Percentiles rank a stretch among this genome's conserved stretches.
These are phyloP conservation scores for Sporisorium iseilematis-ciliati DNA, from an alignment of 1,284 basidiomycete genomes.

Conservation along the genomic window DNA sequence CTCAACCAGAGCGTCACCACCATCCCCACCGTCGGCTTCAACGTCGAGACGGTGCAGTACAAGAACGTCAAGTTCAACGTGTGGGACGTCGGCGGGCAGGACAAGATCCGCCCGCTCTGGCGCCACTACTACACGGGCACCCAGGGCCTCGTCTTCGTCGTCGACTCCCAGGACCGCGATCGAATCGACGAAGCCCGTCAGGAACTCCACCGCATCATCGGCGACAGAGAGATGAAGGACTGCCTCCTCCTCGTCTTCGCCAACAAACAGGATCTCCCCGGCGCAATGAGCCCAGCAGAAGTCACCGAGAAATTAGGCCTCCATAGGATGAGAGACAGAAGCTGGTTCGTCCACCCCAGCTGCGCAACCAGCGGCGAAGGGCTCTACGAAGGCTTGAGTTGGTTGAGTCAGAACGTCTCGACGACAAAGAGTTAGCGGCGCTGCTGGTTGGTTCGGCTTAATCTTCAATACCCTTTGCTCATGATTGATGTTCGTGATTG, in stretches of 20 bases:
- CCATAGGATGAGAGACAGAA: constrained; percentile 93
- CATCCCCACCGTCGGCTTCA: constrained; percentile 88
- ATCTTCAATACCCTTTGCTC: neutral
- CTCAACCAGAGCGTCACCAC: constrained; percentile 99
- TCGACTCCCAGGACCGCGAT: constrained; percentile 86
- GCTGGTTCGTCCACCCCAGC: constrained; percentile 95
- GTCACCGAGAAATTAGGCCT: constrained; percentile 97
- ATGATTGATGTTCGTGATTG: neutral
- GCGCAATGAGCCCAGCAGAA: constrained; percentile 98
- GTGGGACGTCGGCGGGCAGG: constrained; percentile 71
- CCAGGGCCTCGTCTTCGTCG: constrained; percentile 77
- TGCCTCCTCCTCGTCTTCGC: constrained; percentile 97
- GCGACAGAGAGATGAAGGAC: constrained; percentile 98
- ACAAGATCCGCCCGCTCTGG: constrained; percentile 77
- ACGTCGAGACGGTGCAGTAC: constrained; percentile 72
- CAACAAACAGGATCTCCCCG: constrained; percentile 99
- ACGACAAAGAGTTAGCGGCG: constrained; percentile 28
- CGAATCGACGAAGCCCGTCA: constrained; percentile 96
- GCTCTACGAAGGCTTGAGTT: constrained; percentile 65
- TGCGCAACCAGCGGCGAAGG: constrained; percentile 67
- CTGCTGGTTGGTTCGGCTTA: too few relatives aligned
- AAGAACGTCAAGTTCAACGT: constrained; percentile 71
- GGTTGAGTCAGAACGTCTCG: constrained; percentile 63
- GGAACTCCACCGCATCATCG: constrained; percentile 95
- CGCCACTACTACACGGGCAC: constrained; percentile 87